Evolutionary conservation across 768 basidiomycete genomes (phyloP).

Genomic region (Hericium rajendrae): DNA sequence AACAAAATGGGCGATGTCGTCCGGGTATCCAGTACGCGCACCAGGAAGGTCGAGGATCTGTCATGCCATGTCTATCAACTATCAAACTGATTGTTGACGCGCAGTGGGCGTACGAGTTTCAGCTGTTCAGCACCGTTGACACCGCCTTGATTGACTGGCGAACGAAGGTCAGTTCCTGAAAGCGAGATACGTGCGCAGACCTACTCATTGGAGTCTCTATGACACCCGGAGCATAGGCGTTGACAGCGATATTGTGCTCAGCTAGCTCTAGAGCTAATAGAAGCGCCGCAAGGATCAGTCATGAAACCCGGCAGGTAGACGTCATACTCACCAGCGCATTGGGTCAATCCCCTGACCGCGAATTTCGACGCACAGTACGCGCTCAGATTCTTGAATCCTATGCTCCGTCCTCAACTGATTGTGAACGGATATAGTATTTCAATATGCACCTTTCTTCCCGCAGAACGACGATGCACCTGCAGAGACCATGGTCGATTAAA

Average conservation of each 20-base stretch:
- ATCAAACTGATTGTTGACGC: neutral
- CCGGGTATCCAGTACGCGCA: neutral
- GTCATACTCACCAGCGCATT: conserved; percentile 7
- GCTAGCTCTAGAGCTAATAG: conserved; percentile 11
- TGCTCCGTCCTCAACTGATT: no score
- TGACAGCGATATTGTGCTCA: conserved; percentile 15
- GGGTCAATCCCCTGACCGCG: conserved; percentile 15
- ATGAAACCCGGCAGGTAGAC: neutral
- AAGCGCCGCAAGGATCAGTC: neutral
- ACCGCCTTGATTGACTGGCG: neutral
- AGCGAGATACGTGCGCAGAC: neutral
- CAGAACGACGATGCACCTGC: conserved; percentile 7
- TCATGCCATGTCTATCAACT: neutral
- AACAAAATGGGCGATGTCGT: conserved; percentile 14
- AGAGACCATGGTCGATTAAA: no score
- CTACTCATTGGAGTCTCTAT: conserved; percentile 11
- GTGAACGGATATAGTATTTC: neutral
- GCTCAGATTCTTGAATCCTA: neutral
- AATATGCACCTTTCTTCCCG: neutral
- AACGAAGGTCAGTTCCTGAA: neutral
- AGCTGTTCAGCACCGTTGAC: neutral
- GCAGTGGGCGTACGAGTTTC: neutral
- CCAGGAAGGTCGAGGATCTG: neutral
- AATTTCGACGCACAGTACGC: conserved; percentile 15
- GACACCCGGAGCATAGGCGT: conserved; percentile 16